phyloP scores from a whole-genome alignment of 2,329 filamentous ascomycete genomes.

The Venturiaceae sp. region DNA sequence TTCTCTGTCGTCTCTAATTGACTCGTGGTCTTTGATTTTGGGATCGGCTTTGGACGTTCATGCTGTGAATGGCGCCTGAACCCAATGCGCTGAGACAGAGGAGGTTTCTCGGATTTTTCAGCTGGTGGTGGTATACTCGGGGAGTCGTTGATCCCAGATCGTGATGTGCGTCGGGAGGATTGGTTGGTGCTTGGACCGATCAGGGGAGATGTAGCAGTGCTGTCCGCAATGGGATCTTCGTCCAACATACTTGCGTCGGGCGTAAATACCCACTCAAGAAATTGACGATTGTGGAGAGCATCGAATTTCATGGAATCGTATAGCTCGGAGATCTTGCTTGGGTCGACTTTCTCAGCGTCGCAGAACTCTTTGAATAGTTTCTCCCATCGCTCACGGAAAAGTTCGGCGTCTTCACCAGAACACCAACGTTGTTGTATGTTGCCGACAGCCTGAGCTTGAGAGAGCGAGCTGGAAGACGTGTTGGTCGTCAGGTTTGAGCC shows the following conservation, averaged over 20 bases:
- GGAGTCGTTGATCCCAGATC: neutral
- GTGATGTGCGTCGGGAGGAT: slow-evolving; percentile 2
- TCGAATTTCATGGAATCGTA: slow-evolving; percentile 99
- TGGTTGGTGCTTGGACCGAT: neutral
- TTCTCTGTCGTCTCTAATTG: neutral
- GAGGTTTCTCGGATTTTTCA: slow-evolving; percentile 15
- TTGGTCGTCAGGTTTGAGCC: neutral
- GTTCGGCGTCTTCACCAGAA: slow-evolving; percentile 84
- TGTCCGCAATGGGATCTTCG: slow-evolving; percentile 5
- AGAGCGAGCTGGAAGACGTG: slow-evolving; percentile 17
- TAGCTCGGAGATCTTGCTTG: slow-evolving; percentile 95
- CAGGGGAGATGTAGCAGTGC: neutral
- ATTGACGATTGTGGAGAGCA: slow-evolving; percentile 89
- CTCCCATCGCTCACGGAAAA: slow-evolving; percentile 96
- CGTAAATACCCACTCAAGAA: slow-evolving; percentile 95
- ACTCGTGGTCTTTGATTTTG: neutral
- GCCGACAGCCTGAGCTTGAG: slow-evolving; percentile 22
- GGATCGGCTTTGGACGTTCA: neutral
- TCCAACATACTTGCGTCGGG: slow-evolving; percentile 70
- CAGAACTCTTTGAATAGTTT: slow-evolving; percentile 96
- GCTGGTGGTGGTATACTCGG: neutral
- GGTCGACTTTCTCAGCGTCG: slow-evolving; percentile 95
- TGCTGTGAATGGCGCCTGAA: slow-evolving; percentile 42
- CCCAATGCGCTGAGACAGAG: slow-evolving; percentile 37
- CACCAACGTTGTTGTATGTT: slow-evolving; percentile 87